These are phyloP conservation scores for Yamadazyma atlantica DNA, from an alignment of 1,139 yeast genomes.

Conservation along the genomic window DNA sequence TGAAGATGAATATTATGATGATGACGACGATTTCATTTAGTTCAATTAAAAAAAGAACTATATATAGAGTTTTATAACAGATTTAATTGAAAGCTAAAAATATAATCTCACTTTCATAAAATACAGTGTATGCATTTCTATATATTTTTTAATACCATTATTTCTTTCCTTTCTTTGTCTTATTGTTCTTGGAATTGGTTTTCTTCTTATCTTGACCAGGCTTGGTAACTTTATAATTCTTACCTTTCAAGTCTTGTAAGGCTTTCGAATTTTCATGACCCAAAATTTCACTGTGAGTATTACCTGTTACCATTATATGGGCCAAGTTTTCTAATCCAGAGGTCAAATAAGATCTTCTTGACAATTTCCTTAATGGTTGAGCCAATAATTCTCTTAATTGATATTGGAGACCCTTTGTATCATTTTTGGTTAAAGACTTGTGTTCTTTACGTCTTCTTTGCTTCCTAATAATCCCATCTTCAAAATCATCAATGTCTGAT, in stretches of 20 bases:
- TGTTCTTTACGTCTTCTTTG: constrained; percentile 61
- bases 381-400: constrained; percentile 59
- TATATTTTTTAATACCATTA: neutral
- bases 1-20: constrained; percentile 82
- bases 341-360: constrained; percentile 75
- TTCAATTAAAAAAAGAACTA: constrained; percentile 1
- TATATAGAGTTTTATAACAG: neutral
- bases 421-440: constrained; percentile 52
- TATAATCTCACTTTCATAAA: neutral
- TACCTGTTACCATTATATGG: constrained; percentile 73
- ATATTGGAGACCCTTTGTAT: constrained; percentile 47
- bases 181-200: constrained; percentile 15
- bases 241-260: constrained; percentile 56
- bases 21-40: constrained; percentile 55
- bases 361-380: constrained; percentile 64
- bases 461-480: constrained; percentile 66
- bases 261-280: constrained; percentile 75
- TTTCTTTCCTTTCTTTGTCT: constrained; percentile 3
- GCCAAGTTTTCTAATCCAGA: constrained; percentile 86
- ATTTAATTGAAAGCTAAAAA: no score
- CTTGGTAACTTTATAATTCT: constrained; percentile 17
- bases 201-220: constrained; percentile 11
- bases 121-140: neutral
- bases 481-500: constrained; percentile 56
- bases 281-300: constrained; percentile 65